Conservation (phyloP, 2,329 filamentous ascomycete genomes). For the Pseudogymnoascus verrucosus region DNA sequence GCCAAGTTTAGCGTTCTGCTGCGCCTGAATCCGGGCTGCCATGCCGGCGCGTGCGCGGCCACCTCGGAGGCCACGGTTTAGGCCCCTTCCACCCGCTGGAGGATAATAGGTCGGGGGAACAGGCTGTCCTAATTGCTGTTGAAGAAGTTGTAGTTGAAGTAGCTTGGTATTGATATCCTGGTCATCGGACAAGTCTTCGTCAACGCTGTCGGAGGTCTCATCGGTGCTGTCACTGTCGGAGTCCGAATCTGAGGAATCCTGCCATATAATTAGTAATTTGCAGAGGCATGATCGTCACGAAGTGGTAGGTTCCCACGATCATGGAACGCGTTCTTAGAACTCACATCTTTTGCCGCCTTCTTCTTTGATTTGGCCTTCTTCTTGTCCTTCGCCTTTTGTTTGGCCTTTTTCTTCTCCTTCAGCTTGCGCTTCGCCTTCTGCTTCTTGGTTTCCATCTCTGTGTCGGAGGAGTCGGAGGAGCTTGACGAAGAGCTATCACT, state of each 20-base stretch:
- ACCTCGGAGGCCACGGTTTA: constrained; percentile 11
- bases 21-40: constrained; percentile 18
- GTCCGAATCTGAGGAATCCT: constrained; percentile 23
- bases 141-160: constrained; percentile 21
- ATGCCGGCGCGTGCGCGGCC: constrained; percentile 13
- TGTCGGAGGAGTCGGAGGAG: constrained; percentile 11
- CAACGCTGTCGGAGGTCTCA: constrained; percentile 25
- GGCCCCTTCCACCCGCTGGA: constrained; percentile 3
- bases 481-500: constrained; percentile 14
- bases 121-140: constrained; percentile 14
- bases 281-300: neutral
- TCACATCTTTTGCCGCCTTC: constrained; percentile 29
- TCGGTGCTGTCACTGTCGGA: constrained; percentile 23
- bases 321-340: constrained; percentile 1
- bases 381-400: constrained; percentile 27
- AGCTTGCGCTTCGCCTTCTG: constrained; percentile 29
- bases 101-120: constrained; percentile 12
- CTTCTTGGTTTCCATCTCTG: constrained; percentile 23
- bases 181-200: constrained; percentile 26
- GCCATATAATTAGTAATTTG: constrained; percentile 12
- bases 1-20: constrained; percentile 19
- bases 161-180: constrained; percentile 25
- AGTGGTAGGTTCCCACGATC: constrained; percentile 12
- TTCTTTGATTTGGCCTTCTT: constrained; percentile 34
- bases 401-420: constrained; percentile 31